Base-by-base conservation (phyloP, 2,329 filamentous ascomycete genomes). In the Alternaria gansuensis region DNA sequence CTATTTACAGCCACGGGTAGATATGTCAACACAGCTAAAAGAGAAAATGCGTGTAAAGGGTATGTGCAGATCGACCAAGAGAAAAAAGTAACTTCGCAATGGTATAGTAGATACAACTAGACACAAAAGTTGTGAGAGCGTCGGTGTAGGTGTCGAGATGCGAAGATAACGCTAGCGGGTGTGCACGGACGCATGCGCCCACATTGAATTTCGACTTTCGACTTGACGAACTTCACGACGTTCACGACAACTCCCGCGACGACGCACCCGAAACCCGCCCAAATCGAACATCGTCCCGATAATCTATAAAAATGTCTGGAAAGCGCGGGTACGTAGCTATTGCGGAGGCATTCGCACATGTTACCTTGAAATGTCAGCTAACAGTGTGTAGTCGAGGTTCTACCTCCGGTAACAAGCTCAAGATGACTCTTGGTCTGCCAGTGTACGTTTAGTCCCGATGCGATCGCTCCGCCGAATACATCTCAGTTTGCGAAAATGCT, bases 371-470 rank as follows among this genome's bases (percentile, higher is more conserved):
- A 53, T 36, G 21, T 11, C 52, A 29, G 69, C 73, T 78, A 69
- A 77, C 64, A n/a, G 39, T 26, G 46, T 34, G 73, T 72, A 87
- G 85, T 81, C 84, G 87, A 79, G 85, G 92, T 88, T 91, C 90
- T 91, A 90, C 92, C 87, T 91, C 93, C 80, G 95, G 95, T 89
- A 96, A 96, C 91, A 99, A 99, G 91, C 91, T 98, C 80, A 98
- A 97, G 91, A 99, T 99, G 95, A 97, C 95, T 83, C 92, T 99
- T 84, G 95, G 92, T 97, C 93, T 99, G 79, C 95, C 95, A 85
- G 93, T 97, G 93, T 97, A 96, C 83, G 93, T 91, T 62, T 51
- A 56, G 58, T 55, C 60, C 62, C 63, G 62, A 59, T 61, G 56
- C 68, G 62, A 67, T 65, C 51, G 48, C 51, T 57, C 51, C 51